Evolutionary conservation across 257 asterid genomes (phyloP).

Genomic region (Vinca minor): DNA sequence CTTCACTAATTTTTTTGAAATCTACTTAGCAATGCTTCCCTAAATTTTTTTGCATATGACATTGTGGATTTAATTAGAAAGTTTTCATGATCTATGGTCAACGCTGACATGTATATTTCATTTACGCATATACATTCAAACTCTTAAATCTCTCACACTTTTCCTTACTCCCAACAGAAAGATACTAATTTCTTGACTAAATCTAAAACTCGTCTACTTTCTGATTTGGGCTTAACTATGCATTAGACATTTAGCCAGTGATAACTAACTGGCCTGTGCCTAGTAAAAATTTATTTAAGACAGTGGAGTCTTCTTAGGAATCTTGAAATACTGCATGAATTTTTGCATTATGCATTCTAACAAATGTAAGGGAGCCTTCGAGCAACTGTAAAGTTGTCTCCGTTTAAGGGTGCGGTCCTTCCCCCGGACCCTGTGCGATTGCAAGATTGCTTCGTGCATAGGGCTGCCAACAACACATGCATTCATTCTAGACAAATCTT

Average conservation of each 20-base stretch:
- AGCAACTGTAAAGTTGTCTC: too few relatives aligned
- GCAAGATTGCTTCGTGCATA: too few relatives aligned
- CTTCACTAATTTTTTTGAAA: too few relatives aligned
- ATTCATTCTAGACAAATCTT: not conserved
- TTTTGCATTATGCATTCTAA: not conserved
- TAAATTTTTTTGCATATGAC: not conserved
- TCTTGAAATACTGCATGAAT: not conserved
- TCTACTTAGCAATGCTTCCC: not conserved
- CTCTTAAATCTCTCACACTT: not conserved
- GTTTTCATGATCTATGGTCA: not conserved
- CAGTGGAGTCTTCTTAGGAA: not conserved
- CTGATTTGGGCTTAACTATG: not conserved
- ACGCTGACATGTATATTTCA: not conserved
- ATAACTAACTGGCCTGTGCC: not conserved
- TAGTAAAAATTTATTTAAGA: not conserved
- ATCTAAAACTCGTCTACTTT: not conserved
- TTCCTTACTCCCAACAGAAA: not conserved
- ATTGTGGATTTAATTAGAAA: not conserved
- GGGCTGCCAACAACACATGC: too few relatives aligned
- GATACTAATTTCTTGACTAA: not conserved
- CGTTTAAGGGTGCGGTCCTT: too few relatives aligned
- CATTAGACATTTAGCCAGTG: not conserved
- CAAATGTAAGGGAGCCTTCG: too few relatives aligned
- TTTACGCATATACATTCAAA: not conserved
- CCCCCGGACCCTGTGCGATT: too few relatives aligned